Percentiles rank a stretch among this genome's conserved stretches.
Conservation (phyloP, 306 rosid species). For the Prunus salicina region DNA sequence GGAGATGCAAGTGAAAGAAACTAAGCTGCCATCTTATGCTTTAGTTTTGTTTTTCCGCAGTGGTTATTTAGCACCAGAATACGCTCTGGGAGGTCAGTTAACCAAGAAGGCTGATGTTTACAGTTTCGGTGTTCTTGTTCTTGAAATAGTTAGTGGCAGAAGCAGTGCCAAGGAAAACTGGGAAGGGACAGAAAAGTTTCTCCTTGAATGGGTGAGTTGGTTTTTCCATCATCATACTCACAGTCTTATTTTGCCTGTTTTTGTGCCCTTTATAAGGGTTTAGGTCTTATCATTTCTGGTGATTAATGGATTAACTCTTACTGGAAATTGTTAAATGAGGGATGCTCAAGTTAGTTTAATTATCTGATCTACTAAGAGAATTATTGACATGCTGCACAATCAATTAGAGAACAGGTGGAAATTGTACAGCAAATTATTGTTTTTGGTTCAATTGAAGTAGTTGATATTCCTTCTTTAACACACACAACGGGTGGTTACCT, state of each 20-base stretch:
- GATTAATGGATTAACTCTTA: neutral
- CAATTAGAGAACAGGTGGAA: too few relatives aligned
- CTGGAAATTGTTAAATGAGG: neutral
- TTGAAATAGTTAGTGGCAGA: conserved; percentile 78
- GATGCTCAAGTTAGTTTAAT: neutral
- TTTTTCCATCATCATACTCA: conserved; percentile 12
- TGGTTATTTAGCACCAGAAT: conserved; percentile 97
- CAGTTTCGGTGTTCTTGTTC: conserved; percentile 88
- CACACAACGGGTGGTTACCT: too few relatives aligned
- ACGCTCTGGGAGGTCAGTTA: conserved; percentile 91
- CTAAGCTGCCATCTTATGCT: conserved; percentile 5
- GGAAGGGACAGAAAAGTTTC: conserved; percentile 53
- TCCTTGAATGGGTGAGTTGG: conserved; percentile 70
- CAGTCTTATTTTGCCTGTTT: neutral
- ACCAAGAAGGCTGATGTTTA: conserved; percentile 86
- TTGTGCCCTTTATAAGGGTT: neutral
- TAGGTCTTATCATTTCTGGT: neutral
- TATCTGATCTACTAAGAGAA: too few relatives aligned
- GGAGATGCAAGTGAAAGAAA: neutral
- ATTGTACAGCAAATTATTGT: too few relatives aligned
- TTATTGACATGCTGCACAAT: too few relatives aligned
- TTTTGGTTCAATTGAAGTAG: too few relatives aligned
- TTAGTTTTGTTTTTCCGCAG: conserved; percentile 42
- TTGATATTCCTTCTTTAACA: too few relatives aligned
- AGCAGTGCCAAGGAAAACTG: conserved; percentile 57